Evolutionary conservation across 2,329 filamentous ascomycete species (phyloP).

Genomic region (Gyromitra esculenta): DNA sequence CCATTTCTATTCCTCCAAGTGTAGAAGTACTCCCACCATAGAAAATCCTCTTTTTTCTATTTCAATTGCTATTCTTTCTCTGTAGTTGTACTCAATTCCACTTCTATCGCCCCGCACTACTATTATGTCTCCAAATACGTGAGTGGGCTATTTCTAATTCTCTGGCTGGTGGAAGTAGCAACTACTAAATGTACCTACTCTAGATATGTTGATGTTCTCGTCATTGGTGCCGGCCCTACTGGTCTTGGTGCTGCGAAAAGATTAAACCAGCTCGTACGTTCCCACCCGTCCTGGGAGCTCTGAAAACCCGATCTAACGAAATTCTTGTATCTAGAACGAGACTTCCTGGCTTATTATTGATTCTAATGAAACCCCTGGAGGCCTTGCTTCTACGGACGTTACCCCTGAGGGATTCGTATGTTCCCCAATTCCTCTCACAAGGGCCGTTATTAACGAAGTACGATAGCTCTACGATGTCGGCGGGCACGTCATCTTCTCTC

Average conservation of each 20-base stretch:
- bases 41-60: neutral
- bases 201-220: constrained; percentile 93
- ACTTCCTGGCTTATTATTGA: constrained; percentile 97
- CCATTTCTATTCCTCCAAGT: constrained; percentile 17
- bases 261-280: constrained; percentile 86
- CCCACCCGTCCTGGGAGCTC: neutral
- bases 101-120: constrained; percentile 5
- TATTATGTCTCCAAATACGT: constrained; percentile 47
- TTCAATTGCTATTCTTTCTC: constrained; percentile 23
- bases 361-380: constrained; percentile 88
- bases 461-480: constrained; percentile 94
- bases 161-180: neutral
- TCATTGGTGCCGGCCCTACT: constrained; percentile 97
- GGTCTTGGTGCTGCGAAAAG: constrained; percentile 98
- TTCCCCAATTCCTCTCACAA: constrained; percentile 59
- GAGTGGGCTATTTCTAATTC: constrained; percentile 25
- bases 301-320: constrained; percentile 22
- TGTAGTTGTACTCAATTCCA: constrained; percentile 12
- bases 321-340: constrained; percentile 71
- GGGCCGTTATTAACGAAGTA: neutral
- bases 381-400: constrained; percentile 92
- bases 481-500: constrained; percentile 98
- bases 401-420: constrained; percentile 97
- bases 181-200: constrained; percentile 42
- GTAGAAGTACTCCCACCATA: constrained; percentile 26